Conservation (phyloP, 768 basidiomycete genomes). For the Russula sp. region DNA sequence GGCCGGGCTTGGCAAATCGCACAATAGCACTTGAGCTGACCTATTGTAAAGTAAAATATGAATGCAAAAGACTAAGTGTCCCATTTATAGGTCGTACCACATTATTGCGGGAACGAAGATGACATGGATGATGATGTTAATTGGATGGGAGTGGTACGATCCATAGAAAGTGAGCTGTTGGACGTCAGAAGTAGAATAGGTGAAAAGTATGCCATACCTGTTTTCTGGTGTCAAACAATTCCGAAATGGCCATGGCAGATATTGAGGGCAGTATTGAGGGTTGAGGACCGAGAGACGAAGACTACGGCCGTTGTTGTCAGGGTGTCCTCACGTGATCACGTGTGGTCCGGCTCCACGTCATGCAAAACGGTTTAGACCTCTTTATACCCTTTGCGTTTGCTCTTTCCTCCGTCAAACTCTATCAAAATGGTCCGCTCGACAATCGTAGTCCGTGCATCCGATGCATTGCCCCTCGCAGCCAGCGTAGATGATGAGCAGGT, state of each 20-base stretch:
- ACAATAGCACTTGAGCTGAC: conserved; percentile 58
- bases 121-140: conserved; percentile 84
- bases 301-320: too few species aligned
- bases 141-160: conserved; percentile 80
- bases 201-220: conserved; percentile 47
- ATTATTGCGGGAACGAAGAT: conserved; percentile 79
- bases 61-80: background rate
- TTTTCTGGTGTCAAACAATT: conserved; percentile 62
- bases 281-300: too few species aligned
- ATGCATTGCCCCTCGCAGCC: conserved; percentile 88
- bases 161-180: conserved; percentile 86
- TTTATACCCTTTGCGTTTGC: background rate
- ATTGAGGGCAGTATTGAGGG: background rate
- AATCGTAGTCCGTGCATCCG: conserved; percentile 78
- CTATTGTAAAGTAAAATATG: conserved; percentile 38
- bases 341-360: conserved; percentile 20
- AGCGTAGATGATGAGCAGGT: conserved; percentile 98
- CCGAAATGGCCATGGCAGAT: conserved; percentile 36
- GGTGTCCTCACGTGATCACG: conserved; percentile 1
- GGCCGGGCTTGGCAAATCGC: conserved; percentile 32
- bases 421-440: conserved; percentile 79
- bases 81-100: conserved; percentile 50
- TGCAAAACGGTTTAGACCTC: background rate
- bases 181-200: conserved; percentile 20
- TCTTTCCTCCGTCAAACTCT: conserved; percentile 9